Evolutionary conservation across 2,329 filamentous ascomycete genomes (phyloP), one percentile per base, ranked within the genome.

Genomic region (Leptographium radiaticola): DNA sequence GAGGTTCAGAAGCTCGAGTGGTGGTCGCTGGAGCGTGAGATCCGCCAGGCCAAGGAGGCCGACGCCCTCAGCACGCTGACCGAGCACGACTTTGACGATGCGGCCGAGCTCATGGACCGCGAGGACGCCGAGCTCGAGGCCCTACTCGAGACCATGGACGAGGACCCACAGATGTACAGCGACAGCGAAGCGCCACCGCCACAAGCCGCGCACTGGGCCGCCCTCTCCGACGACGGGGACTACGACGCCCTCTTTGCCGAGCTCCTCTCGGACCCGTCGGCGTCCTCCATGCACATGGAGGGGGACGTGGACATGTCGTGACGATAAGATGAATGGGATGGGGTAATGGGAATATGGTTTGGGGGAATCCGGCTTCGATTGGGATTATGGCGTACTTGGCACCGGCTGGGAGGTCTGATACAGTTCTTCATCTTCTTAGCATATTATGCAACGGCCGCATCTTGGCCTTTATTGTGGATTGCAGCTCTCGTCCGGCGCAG

Each of bases 201-300:
- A 15, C 46, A 33, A 36, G 38, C 33, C 2, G 33, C 40, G 39
- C 58, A 6, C 6, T 40, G 40, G 25, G 16, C 33, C 16, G 60
- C 62, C 1, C 64, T 72, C 36, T 74, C 70, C 1, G 79, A 83
- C 52, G 79, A 82, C 47, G 75, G 75, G 15, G 79, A 82, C 45
- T 84, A 82, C 60, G 80, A 84, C 58, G 68, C 73, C 48, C 66
- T 83, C 11, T 84, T 95, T 64, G 77, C 80, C 70, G 81, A 87
- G 59, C 64, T 87, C 40, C 66, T 80, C 51, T 71, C 76, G n/a
- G 67, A 74, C 56, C 69, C 75, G 49, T 62, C 66, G 15, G 48
- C 51, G 6, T 68, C 67, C 25, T 25, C 25, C 25, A 25, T 25
- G 25, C 25, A 25, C 5, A 25, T 25, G 67, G 66, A 20, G 6